phyloP scores from a whole-genome alignment of 176 grass and related monocot species.

The Oryza brachyantha region DNA sequence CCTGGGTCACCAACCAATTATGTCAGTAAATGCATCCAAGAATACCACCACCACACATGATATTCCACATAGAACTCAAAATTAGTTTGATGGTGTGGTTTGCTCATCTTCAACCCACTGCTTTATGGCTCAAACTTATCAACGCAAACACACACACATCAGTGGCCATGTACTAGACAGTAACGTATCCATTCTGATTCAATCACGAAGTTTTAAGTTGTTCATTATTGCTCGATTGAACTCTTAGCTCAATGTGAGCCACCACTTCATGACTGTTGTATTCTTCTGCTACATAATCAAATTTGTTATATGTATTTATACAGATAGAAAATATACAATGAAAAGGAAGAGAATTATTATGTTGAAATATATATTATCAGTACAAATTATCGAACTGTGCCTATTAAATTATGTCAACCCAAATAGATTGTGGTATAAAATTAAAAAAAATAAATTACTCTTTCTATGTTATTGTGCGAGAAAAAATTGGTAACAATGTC shows the following conservation, averaged over 20 bases:
- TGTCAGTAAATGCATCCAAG: neutral
- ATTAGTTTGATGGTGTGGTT: neutral
- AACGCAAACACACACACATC: neutral
- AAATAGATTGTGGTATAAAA: too few relatives aligned
- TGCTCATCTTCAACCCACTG: neutral
- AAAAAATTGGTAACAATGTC: too few relatives aligned
- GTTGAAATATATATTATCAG: too few relatives aligned
- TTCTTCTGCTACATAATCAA: too few relatives aligned
- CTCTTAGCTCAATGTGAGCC: neutral
- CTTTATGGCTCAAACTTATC: neutral
- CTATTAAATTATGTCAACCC: too few relatives aligned
- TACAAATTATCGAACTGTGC: too few relatives aligned
- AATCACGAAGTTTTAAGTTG: neutral
- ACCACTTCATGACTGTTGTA: neutral
- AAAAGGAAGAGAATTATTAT: too few relatives aligned
- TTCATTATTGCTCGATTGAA: neutral
- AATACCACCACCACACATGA: neutral
- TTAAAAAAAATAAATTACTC: too few relatives aligned
- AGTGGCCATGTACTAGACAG: neutral
- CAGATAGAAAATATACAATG: neutral
- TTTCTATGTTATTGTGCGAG: too few relatives aligned
- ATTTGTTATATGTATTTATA: neutral
- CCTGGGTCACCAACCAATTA: neutral
- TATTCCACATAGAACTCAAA: neutral
- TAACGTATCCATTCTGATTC: neutral